Evolutionary conservation across 345 rosid species (phyloP).

Genomic region (Eucalyptus urophylla): DNA sequence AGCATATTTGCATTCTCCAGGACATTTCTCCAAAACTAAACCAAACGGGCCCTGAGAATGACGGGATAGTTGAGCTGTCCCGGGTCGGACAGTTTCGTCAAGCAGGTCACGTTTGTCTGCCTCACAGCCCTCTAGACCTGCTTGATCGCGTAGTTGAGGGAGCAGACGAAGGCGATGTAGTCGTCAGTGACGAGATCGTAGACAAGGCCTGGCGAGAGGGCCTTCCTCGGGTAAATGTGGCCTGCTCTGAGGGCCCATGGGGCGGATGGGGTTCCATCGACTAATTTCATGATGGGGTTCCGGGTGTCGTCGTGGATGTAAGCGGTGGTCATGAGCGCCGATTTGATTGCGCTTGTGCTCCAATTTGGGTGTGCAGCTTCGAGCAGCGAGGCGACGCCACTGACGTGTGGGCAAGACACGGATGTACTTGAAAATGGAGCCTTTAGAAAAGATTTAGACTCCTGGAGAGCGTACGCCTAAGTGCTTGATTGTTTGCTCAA

Average conservation of each 20-base stretch:
- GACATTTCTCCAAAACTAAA: too few relatives aligned
- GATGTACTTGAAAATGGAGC: conserved; percentile 51
- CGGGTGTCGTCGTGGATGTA: conserved; percentile 47
- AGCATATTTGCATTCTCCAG: too few relatives aligned
- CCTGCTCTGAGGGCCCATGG: conserved; percentile 74
- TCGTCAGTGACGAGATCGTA: conserved; percentile 58
- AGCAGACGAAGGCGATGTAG: conserved; percentile 60
- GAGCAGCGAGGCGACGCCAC: conserved; percentile 73
- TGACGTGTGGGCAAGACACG: conserved; percentile 90
- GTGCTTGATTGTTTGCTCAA: background rate
- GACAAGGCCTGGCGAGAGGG: conserved; percentile 68
- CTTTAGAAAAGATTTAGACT: conserved; percentile 1
- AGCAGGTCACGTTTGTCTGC: conserved; percentile 43
- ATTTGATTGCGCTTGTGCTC: conserved; percentile 82
- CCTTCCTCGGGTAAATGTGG: conserved; percentile 64
- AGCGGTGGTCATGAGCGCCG: conserved; percentile 74
- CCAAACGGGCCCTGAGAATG: conserved; percentile 25
- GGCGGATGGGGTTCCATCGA: conserved; percentile 31
- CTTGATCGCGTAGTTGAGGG: conserved; percentile 37
- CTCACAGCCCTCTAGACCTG: conserved; percentile 46
- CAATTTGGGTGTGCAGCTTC: conserved; percentile 74
- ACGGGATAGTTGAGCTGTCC: conserved; percentile 85
- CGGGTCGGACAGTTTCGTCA: conserved; percentile 39
- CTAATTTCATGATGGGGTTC: conserved; percentile 45
- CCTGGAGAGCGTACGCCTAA: background rate